Conservation (phyloP, 495 filamentous ascomycete species). For the Letharia lupina region DNA sequence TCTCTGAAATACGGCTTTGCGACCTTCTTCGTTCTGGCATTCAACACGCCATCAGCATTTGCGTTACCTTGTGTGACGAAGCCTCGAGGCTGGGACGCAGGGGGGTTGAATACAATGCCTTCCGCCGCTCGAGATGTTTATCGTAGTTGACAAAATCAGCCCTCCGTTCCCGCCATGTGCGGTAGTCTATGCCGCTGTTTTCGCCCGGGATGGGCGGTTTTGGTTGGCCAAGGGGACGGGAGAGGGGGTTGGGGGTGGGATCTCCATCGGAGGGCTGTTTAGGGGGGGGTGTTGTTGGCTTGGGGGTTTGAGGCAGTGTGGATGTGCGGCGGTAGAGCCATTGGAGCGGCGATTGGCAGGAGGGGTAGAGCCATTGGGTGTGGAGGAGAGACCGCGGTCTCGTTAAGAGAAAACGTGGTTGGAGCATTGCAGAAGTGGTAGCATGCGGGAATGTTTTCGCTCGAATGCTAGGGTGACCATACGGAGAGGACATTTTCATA, state of each 20-base stretch:
- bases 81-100: background rate
- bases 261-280: constrained; percentile 33
- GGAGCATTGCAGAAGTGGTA: constrained; percentile 7
- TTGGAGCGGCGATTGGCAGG: constrained; percentile 13
- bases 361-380: constrained; percentile 16
- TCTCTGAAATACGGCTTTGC: constrained; percentile 86
- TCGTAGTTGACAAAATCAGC: constrained; percentile 81
- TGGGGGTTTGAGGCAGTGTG: background rate
- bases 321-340: constrained; percentile 7
- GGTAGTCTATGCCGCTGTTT: constrained; percentile 67
- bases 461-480: background rate
- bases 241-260: constrained; percentile 60
- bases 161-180: constrained; percentile 57
- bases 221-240: constrained; percentile 71
- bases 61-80: no score
- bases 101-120: constrained; percentile 52
- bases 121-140: constrained; percentile 63
- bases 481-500: constrained; percentile 5
- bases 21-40: constrained; percentile 45
- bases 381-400: background rate
- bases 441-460: background rate
- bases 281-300: constrained; percentile 5
- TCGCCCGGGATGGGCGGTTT: constrained; percentile 65
- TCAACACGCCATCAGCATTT: background rate
- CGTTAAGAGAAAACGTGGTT: background rate